Percentiles rank a stretch among this genome's conserved stretches.
Conservation (phyloP, 148 eudicot genomes). For the Nyssa sinensis region DNA sequence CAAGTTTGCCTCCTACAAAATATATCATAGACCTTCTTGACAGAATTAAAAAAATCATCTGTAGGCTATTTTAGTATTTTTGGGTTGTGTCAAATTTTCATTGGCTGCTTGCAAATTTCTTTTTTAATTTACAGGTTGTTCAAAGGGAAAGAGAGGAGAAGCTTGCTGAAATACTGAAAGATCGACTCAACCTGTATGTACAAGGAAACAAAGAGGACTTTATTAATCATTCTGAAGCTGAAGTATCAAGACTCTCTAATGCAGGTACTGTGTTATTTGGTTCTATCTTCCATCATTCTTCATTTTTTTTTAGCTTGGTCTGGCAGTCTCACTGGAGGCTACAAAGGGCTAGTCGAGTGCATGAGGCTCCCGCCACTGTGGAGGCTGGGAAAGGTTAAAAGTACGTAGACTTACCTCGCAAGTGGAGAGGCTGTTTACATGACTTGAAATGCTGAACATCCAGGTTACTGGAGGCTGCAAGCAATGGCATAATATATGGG, state of each 20-base stretch:
- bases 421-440: too few relatives aligned
- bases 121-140: conserved; percentile 54
- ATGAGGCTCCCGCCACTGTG: too few relatives aligned
- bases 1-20: too few relatives aligned
- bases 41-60: too few relatives aligned
- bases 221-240: conserved; percentile 70
- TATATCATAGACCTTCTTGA: too few relatives aligned
- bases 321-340: neutral
- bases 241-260: conserved; percentile 80
- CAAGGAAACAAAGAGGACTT: conserved; percentile 87
- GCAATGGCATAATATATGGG: neutral
- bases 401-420: too few relatives aligned
- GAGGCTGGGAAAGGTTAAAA: too few relatives aligned
- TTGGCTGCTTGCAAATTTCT: conserved; percentile 1
- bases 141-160: conserved; percentile 97
- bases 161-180: conserved; percentile 63
- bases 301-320: conserved; percentile 9
- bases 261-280: conserved; percentile 51
- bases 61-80: neutral
- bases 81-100: neutral
- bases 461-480: too few relatives aligned
- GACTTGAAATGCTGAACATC: too few relatives aligned
- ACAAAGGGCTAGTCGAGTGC: too few relatives aligned
- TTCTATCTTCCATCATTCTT: neutral
- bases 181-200: conserved; percentile 75